Base-by-base conservation (phyloP, 2,329 filamentous ascomycete species). In the Fusarium pseudocircinatum region DNA sequence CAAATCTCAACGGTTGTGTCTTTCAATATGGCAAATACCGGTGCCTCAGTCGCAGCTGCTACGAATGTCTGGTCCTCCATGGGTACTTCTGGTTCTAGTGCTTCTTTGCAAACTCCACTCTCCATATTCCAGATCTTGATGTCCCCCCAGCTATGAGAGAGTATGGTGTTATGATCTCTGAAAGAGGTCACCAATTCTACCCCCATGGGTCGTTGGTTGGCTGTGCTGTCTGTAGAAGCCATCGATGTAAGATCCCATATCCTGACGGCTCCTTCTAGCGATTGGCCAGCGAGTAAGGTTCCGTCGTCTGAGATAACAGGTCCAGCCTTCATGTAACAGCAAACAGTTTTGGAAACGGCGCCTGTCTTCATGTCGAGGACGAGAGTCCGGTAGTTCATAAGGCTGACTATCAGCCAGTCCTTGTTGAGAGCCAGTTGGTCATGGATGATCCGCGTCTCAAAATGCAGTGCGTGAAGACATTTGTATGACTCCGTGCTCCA, bases 101-200 rank as follows among this genome's bases (percentile, higher is more conserved):
- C 18, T 15, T 46, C 18, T 9, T 36, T 44, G 6, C 39, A 61
- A 1, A 3, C 14, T 14, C 16, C 32, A 24, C 16, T 37, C 16
- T n/a, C 1, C 26, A 46, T 9, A 14, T 56, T 22, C 59, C 59
- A 61, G 26, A 32, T 30, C 32, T 39, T n/a, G 9, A 46, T 3
- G 4, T 3, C 1, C 14, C 2, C 12, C 7, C n/a, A 16, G 6
- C 11, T 15, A 13, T 26, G 16, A 1, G 43, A 3, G 2, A 56
- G 20, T 6, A 22, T 37, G 6, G 46, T 49, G 10, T n/a, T 39
- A 1, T 7, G 16, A 10, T 37, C 24, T 7, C 11, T 4, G 9
- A 30, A 8, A 7, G 16, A 13, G 4, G 15, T 20, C 3, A 61
- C 18, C 2, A 20, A 13, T 9, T 16, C 10, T 0, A 44, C 8